Evolutionary conservation across 192 early-diverging fungal genomes (phyloP).

Genomic region (Lobosporangium transversale): DNA sequence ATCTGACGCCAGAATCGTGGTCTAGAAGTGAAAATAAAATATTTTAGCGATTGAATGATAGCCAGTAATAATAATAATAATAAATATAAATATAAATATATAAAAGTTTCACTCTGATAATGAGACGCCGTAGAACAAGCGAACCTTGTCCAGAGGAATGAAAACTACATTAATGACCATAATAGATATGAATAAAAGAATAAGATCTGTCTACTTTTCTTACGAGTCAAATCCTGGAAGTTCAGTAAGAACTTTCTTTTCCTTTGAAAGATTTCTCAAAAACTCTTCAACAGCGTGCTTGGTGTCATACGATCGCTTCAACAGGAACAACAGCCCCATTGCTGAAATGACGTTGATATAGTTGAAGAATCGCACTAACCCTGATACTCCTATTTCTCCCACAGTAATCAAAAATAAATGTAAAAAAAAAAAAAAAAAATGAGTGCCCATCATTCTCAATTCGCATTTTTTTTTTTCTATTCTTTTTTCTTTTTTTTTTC

Average conservation of each 20-base stretch:
- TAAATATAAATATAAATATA: too few species aligned
- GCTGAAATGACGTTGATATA: slow-evolving; percentile 37
- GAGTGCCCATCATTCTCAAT: neutral
- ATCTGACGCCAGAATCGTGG: slow-evolving; percentile 37
- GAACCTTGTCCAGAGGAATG: too few species aligned
- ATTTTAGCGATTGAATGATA: neutral
- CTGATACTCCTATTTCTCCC: slow-evolving; percentile 11
- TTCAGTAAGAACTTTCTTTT: slow-evolving; percentile 14
- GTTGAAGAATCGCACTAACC: slow-evolving; percentile 23
- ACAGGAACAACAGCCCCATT: slow-evolving; percentile 17
- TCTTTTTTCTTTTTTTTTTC: neutral
- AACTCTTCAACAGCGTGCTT: slow-evolving; percentile 10
- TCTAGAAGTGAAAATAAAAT: slow-evolving; percentile 1
- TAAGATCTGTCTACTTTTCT: neutral
- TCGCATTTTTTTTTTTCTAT: neutral
- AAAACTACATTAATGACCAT: too few species aligned
- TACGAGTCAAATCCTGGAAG: slow-evolving; percentile 37
- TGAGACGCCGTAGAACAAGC: too few species aligned
- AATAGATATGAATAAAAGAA: too few species aligned
- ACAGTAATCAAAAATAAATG: neutral
- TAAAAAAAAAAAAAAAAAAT: neutral
- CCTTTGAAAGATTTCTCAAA: slow-evolving; percentile 26
- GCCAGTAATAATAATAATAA: too few species aligned
- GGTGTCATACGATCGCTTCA: slow-evolving; percentile 30
- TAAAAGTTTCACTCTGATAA: too few species aligned